These are phyloP conservation scores for Talaromyces liani DNA, from an alignment of 495 filamentous ascomycete genomes.

Conservation along the genomic window DNA sequence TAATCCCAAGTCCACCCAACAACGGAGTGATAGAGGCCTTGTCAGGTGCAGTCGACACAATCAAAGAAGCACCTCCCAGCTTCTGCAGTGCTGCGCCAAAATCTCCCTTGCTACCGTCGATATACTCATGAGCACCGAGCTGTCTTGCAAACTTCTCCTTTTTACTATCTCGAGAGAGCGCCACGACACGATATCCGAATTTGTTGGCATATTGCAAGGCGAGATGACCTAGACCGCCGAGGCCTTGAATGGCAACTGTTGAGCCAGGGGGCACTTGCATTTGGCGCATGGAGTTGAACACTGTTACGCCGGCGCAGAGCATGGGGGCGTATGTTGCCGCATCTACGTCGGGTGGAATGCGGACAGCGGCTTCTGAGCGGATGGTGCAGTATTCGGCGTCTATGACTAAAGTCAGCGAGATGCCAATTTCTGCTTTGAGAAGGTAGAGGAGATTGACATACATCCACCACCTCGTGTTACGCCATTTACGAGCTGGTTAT, in stretches of 20 bases:
- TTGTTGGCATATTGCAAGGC: conserved; percentile 59
- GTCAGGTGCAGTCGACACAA: conserved; percentile 58
- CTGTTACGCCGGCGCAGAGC: conserved; percentile 65
- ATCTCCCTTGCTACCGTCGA: conserved; percentile 52
- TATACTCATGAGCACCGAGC: conserved; percentile 61
- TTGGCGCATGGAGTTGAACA: conserved; percentile 63
- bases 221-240: conserved; percentile 61
- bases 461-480: conserved; percentile 45
- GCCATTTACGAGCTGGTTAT: conserved; percentile 43
- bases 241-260: conserved; percentile 56
- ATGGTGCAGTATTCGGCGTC: conserved; percentile 58
- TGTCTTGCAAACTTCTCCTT: conserved; percentile 54
- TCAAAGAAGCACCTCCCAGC: conserved; percentile 54
- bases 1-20: conserved; percentile 43
- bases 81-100: conserved; percentile 40
- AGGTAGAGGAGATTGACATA: conserved; percentile 11
- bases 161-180: conserved; percentile 45
- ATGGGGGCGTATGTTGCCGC: conserved; percentile 56
- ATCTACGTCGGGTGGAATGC: conserved; percentile 50
- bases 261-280: conserved; percentile 50
- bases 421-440: not conserved
- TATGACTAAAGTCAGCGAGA: not conserved
- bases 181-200: conserved; percentile 60
- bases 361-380: conserved; percentile 54
- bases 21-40: conserved; percentile 45